These are phyloP conservation scores for Candida ficus DNA, from an alignment of 805 yeast species.

Conservation along the genomic window DNA sequence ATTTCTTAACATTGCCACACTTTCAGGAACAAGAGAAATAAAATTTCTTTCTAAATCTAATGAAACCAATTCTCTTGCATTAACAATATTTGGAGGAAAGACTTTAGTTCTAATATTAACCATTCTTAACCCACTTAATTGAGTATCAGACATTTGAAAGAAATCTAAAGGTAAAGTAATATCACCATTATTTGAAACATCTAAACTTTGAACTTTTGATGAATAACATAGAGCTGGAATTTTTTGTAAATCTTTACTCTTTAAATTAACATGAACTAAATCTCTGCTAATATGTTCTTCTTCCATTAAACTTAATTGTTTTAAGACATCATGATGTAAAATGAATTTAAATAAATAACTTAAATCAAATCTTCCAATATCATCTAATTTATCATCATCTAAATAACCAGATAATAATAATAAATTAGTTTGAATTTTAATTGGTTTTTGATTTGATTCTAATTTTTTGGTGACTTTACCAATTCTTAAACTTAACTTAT, in stretches of 20 bases:
- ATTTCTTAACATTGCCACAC: constrained; percentile 47
- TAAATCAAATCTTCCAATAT: constrained; percentile 78
- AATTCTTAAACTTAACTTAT: constrained; percentile 66
- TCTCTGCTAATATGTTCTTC: constrained; percentile 62
- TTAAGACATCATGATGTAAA: constrained; percentile 55
- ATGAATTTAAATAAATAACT: constrained; percentile 79
- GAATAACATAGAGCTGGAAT: constrained; percentile 84
- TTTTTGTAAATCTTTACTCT: constrained; percentile 69
- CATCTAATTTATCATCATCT: constrained; percentile 69
- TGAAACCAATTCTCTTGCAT: constrained; percentile 59
- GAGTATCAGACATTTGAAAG: constrained; percentile 69
- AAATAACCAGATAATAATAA: constrained; percentile 73
- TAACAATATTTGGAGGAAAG: constrained; percentile 70
- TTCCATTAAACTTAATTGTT: constrained; percentile 61
- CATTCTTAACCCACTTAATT: constrained; percentile 61
- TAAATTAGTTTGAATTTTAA: constrained; percentile 69
- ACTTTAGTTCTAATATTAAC: constrained; percentile 66
- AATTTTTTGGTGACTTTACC: constrained; percentile 74
- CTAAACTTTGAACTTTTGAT: constrained; percentile 71
- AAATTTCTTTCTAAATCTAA: constrained; percentile 78
- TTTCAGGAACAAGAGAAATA: constrained; percentile 54
- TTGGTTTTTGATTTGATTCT: constrained; percentile 68
- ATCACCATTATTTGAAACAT: constrained; percentile 84
- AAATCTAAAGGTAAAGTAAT: constrained; percentile 80
- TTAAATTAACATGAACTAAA: constrained; percentile 67